Base-by-base conservation (phyloP, 2,329 filamentous ascomycete genomes). In the Diaporthe citrichinensis region DNA sequence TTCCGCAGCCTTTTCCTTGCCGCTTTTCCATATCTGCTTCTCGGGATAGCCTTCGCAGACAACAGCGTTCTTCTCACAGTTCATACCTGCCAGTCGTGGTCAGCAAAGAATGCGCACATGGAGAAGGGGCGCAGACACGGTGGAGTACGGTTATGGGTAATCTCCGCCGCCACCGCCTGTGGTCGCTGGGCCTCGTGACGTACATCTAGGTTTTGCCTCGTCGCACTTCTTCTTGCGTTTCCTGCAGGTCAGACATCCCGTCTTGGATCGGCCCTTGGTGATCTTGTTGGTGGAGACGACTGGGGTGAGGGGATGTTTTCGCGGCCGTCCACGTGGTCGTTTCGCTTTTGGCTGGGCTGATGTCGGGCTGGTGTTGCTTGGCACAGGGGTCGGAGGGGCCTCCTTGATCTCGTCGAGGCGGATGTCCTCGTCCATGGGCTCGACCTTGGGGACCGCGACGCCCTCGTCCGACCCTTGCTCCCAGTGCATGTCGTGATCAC, bases 31-130 rank as follows among this genome's bases (percentile, higher is more conserved):
- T 71, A 95, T 90, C 75, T 94, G 93, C 82, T 95, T 95, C 77
- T 95, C 93, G 69, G 94, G 94, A 81, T 98, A 98, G 17, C 95
- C 95, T 84, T 98, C 95, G 82, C 95, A 98, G 17, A 96, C 91
- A 17, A 98, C 94, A 12, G 95, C 95, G 82, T 98, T 98, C 88
- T 98, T 98, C 85, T 97, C 93, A 81, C 95, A 98, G 80, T 97
- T 97, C 84, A 95, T 89, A 80, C 94, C 93, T 95, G 72, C 41
- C 39, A 58, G 23, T 34, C 20, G 14, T 55, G 34, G 59, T 51
- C 44, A 17, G 65, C 31, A 10, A 46, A 39, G 51, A 34, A 34
- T 71, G 23, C 61, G 62, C n/a, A 72, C 4, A 57, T 31, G 49
- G 74, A 71, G 31, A 39, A 28, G 36, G 23, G 31, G 59, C 15